These are phyloP conservation scores for Solanum infundibuliforme DNA, from an alignment of 257 asterid genomes.

Conservation along the genomic window DNA sequence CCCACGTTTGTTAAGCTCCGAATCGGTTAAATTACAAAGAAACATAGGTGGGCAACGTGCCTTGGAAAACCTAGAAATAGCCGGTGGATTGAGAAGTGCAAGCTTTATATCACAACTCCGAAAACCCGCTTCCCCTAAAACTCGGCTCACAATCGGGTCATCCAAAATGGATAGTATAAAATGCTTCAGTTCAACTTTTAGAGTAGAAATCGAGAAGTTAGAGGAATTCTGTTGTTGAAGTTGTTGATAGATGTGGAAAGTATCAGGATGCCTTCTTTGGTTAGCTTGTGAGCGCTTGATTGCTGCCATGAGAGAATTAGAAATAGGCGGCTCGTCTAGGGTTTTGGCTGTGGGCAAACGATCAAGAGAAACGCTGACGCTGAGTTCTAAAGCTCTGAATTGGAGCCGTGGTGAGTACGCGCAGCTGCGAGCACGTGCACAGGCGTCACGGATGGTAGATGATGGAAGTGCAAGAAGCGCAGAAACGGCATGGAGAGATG, in stretches of 20 bases:
- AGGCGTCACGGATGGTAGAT: slow-evolving; percentile 65
- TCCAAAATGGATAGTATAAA: slow-evolving; percentile 71
- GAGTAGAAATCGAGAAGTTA: slow-evolving; percentile 38
- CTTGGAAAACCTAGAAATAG: slow-evolving; percentile 32
- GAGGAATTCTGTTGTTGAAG: slow-evolving; percentile 28
- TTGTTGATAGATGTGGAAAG: slow-evolving; percentile 78
- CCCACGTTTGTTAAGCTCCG: slow-evolving; percentile 31
- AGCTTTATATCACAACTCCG: slow-evolving; percentile 68
- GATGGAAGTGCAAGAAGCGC: slow-evolving; percentile 60
- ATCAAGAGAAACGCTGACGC: slow-evolving; percentile 70
- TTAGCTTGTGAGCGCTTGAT: slow-evolving; percentile 90
- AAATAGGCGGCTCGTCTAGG: slow-evolving; percentile 59
- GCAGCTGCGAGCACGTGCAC: slow-evolving; percentile 65
- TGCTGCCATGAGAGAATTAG: slow-evolving; percentile 95
- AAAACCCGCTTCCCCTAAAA: slow-evolving; percentile 84
- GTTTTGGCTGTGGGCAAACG: slow-evolving; percentile 47
- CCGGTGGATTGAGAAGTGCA: slow-evolving; percentile 62
- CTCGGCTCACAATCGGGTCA: slow-evolving; percentile 90
- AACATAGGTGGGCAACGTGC: slow-evolving; percentile 48
- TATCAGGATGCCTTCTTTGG: slow-evolving; percentile 92
- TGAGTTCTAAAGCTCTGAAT: slow-evolving; percentile 72
- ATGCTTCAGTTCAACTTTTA: slow-evolving; percentile 79
- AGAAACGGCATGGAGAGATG: slow-evolving; percentile 75
- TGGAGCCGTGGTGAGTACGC: slow-evolving; percentile 72
- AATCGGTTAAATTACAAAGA: slow-evolving; percentile 31